Conservation (phyloP, 805 yeast genomes). For the Phaffomyces antillensis region DNA sequence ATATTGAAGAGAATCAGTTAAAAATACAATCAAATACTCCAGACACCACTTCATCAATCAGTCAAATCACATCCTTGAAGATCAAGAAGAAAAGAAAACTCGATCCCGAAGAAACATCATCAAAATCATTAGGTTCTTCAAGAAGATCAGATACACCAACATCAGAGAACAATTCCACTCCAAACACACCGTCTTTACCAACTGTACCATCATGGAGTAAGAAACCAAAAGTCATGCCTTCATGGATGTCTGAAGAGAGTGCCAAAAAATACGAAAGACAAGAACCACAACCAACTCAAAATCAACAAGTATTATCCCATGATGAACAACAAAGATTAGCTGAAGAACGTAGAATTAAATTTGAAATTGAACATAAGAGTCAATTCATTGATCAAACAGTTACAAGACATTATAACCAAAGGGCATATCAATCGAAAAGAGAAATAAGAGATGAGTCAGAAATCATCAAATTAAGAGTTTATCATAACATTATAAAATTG, state of each 20-base stretch:
- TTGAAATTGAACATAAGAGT: constrained; percentile 26
- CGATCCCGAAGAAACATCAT: neutral
- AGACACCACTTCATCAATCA: neutral
- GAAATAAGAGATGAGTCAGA: constrained; percentile 68
- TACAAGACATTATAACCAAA: constrained; percentile 76
- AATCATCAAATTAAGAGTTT: constrained; percentile 77
- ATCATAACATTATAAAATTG: constrained; percentile 88
- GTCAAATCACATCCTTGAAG: neutral
- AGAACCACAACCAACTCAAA: neutral
- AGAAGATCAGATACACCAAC: neutral
- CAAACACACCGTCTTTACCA: no score
- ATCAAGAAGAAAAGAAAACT: constrained; percentile 13
- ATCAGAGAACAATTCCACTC: neutral
- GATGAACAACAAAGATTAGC: constrained; percentile 13
- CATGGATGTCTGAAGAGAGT: constrained; percentile 14
- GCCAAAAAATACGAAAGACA: constrained; percentile 1
- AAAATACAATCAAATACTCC: neutral
- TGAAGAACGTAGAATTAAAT: constrained; percentile 13
- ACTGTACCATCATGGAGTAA: no score
- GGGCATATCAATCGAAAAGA: constrained; percentile 61
- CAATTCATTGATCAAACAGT: constrained; percentile 53
- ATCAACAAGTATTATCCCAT: neutral
- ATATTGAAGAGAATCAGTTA: neutral
- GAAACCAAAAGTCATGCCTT: constrained; percentile 1
- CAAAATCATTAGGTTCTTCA: no score